Evolutionary conservation across 345 rosid species (phyloP), one percentile per base, ranked within the genome.

Genomic region (Bruguiera gymnorhiza): DNA sequence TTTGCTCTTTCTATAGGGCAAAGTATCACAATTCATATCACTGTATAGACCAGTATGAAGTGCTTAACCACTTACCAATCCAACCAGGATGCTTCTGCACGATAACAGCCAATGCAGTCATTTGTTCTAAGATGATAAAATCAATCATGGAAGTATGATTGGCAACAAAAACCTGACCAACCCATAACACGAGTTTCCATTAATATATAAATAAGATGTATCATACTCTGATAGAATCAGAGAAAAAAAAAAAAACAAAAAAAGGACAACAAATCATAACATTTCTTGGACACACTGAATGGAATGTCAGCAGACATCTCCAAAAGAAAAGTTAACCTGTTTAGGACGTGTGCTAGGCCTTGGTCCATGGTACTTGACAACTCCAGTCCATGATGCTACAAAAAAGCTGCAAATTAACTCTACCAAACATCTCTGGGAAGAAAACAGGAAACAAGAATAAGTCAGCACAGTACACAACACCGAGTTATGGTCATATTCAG

Each of bases 51-150:
- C 24, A 51, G 2, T 27, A 5, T 63, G 19, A n/a, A 68, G 59
- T 43, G 19, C 39, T 43, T 43, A 37, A 43, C 64, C 48, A 84
- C 99, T 86, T 79, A 89, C 99, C 99, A 86, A 92, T 97, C 99
- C 99, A 96, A 69, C 98, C 99, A 79, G 99, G 99, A 86, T 96
- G 99, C 77, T 96, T 96, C 79, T 96, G 99, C 99, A 96, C 90
- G 62, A 96, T 96, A 71, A 92, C 97, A 68, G 99, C 93, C 76
- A 96, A 92, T 73, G 98, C 94, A 31, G 96, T 92, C 98, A 96
- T 90, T 82, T 96, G 98, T 78, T 92, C 99, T 67, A 92, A 74
- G 86, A 96, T 50, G 72, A 96, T 82, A 82, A 96, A 96, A 85
- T 96, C 99, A 65, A 96, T 96, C 99, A 96, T 92, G 70, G 99